Base-by-base conservation (phyloP, 1,139 yeast genomes). In the Blastobotrys malaysiensis region DNA sequence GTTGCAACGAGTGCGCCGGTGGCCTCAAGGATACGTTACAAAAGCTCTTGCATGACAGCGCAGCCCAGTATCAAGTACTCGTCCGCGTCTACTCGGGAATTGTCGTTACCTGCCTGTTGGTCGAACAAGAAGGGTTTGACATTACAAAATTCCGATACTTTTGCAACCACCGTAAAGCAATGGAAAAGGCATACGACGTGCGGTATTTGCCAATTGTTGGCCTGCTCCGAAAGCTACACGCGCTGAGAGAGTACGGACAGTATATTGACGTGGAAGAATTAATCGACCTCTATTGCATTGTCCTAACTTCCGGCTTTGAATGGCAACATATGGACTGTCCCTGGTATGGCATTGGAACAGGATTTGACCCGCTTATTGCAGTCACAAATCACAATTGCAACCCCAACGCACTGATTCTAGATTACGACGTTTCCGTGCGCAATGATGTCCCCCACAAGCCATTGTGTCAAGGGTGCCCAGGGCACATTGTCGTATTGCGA, bases 351-450 rank as follows among this genome's bases (percentile, higher is more conserved):
- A n/a, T 26, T 4, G 53, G 53, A 4, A 19, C 45, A n/a, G 53
- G 48, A 31, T 51, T 51, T 43, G 53, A 51, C 21, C 22, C 22
- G 3, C 5, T 46, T 2, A 47, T 51, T 13, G 19, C 53, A 9
- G 27, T 22, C 31, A 24, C 44, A 9, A 26, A 46, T n/a, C 53
- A 51, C 21, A 14, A 31, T 22, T 51, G 53, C 22, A 26, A 47
- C n/a, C 53, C 50, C 9, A 51, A 51, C 21, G 31, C 39, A 3
- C 2, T 6, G 5, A 31, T 31, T n/a, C 2, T 31, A n/a, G 39
- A 31, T 16, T 31, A 31, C 16, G 39, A 31, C 16, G 6, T 31
- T 3, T 3, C 16, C 3, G 39, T 31, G 39, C 39, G 39, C 39
- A 31, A 31, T 3, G 39, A 31, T n/a, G 16, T 31, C 14, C 39